phyloP scores from a whole-genome alignment of 1,284 basidiomycete species.

The Leccinum griseonigrum region DNA sequence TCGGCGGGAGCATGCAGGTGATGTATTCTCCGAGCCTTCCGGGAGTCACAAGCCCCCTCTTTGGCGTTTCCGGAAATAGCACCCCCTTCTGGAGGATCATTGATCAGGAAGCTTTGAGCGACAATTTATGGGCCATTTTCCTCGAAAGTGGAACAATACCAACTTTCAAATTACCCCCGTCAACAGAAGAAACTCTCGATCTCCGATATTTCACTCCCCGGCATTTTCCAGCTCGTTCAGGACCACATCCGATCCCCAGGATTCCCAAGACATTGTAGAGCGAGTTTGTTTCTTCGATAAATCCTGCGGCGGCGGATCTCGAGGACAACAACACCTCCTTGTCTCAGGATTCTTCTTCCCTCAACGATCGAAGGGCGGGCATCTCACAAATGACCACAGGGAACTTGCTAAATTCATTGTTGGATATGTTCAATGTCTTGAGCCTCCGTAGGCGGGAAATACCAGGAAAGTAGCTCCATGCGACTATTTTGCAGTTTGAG shows the following conservation, averaged over 20 bases:
- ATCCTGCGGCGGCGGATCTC: conserved; percentile 23
- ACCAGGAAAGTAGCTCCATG: conserved; percentile 82
- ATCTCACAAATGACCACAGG: conserved; percentile 80
- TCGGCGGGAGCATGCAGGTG: conserved; percentile 8
- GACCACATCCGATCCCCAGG: background rate
- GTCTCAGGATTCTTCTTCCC: background rate
- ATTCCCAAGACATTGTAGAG: conserved; percentile 8
- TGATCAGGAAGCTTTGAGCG: conserved; percentile 25
- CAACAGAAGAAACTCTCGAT: conserved; percentile 8
- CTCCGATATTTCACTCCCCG: conserved; percentile 11
- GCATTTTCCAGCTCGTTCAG: background rate
- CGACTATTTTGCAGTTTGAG: conserved; percentile 93
- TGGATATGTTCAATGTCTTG: conserved; percentile 89
- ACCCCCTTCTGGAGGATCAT: conserved; percentile 23
- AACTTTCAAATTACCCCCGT: conserved; percentile 25
- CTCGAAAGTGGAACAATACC: conserved; percentile 17
- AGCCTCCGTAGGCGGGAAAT: conserved; percentile 78
- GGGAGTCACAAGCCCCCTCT: conserved; percentile 16
- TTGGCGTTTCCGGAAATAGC: conserved; percentile 26
- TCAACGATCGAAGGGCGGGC: conserved; percentile 45
- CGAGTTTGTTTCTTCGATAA: conserved; percentile 29
- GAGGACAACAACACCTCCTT: conserved; percentile 1
- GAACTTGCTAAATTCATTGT: conserved; percentile 90
- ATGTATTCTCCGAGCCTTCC: conserved; percentile 30
- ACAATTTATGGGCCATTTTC: conserved; percentile 24